phyloP scores from a whole-genome alignment of 2,329 filamentous ascomycete species.

The Pyricularia grisea region DNA sequence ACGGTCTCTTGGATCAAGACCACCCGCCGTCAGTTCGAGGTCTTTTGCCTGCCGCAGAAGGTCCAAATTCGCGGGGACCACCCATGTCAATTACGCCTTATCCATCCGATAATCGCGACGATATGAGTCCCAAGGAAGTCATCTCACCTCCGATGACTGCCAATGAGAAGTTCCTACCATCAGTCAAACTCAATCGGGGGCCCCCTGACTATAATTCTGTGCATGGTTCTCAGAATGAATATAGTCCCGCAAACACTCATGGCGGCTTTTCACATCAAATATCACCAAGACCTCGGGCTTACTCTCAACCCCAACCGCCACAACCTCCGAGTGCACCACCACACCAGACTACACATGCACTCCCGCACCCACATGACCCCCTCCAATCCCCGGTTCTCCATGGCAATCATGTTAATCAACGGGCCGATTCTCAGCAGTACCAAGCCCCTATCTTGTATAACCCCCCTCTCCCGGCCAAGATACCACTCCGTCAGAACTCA shows the following conservation, averaged over 20 bases:
- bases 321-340: neutral
- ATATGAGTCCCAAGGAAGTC: slow-evolving; percentile 24
- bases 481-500: slow-evolving; percentile 10
- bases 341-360: slow-evolving; percentile 3
- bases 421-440: neutral
- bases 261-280: neutral
- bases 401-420: neutral
- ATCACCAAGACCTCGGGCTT: neutral
- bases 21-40: slow-evolving; percentile 41
- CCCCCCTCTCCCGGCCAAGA: neutral
- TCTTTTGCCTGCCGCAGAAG: slow-evolving; percentile 33
- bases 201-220: slow-evolving; percentile 4
- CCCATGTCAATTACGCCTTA: slow-evolving; percentile 11
- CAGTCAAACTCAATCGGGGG: slow-evolving; percentile 25
- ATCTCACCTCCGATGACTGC: slow-evolving; percentile 20
- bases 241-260: neutral
- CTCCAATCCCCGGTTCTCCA: neutral
- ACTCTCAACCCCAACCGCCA: neutral
- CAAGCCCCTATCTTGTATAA: neutral
- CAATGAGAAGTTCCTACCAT: slow-evolving; percentile 31
- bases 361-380: neutral
- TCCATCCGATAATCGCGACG: slow-evolving; percentile 10
- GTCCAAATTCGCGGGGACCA: slow-evolving; percentile 15
- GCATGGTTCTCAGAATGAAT: neutral
- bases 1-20: slow-evolving; percentile 30